Conservation (phyloP, 768 basidiomycete species). For the Tricholoma saponaceum region DNA sequence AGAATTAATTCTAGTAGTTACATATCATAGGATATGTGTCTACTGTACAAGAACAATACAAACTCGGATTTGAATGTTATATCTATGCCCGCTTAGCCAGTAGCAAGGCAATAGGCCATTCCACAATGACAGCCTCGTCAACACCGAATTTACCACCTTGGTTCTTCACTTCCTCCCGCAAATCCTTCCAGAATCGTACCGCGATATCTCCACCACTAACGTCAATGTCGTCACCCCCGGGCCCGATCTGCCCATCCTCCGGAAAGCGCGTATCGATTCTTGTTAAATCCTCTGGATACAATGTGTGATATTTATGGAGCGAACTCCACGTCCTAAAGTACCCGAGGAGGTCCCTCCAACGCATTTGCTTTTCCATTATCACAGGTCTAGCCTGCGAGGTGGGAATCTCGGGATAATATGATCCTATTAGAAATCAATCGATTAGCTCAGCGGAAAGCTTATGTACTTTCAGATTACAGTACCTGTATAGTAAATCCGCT, state of each 20-base stretch:
- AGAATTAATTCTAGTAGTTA: too few species aligned
- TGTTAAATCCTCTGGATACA: slow-evolving; percentile 51
- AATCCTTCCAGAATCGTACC: slow-evolving; percentile 54
- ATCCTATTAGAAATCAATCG: slow-evolving; percentile 5
- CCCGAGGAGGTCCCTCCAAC: slow-evolving; percentile 60
- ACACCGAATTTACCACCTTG: slow-evolving; percentile 28
- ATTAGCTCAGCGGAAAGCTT: not conserved
- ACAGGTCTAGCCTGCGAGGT: slow-evolving; percentile 34
- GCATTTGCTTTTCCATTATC: slow-evolving; percentile 55
- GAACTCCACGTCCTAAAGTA: slow-evolving; percentile 74
- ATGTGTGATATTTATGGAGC: slow-evolving; percentile 62
- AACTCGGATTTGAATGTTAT: too few species aligned
- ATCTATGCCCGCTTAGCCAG: slow-evolving; percentile 23
- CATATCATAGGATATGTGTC: not conserved
- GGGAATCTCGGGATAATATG: slow-evolving; percentile 10
- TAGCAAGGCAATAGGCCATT: slow-evolving; percentile 49
- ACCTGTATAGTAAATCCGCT: slow-evolving; percentile 61
- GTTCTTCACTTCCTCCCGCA: slow-evolving; percentile 37
- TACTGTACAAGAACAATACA: not conserved
- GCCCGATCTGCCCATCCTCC: too few species aligned
- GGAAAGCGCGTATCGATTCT: slow-evolving; percentile 32
- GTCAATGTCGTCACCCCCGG: slow-evolving; percentile 16
- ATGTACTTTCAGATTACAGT: not conserved
- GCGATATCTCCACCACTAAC: slow-evolving; percentile 58
- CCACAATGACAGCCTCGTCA: slow-evolving; percentile 37